phyloP scores from a whole-genome alignment of 1,284 basidiomycete genomes.

The Tilletia horrida region DNA sequence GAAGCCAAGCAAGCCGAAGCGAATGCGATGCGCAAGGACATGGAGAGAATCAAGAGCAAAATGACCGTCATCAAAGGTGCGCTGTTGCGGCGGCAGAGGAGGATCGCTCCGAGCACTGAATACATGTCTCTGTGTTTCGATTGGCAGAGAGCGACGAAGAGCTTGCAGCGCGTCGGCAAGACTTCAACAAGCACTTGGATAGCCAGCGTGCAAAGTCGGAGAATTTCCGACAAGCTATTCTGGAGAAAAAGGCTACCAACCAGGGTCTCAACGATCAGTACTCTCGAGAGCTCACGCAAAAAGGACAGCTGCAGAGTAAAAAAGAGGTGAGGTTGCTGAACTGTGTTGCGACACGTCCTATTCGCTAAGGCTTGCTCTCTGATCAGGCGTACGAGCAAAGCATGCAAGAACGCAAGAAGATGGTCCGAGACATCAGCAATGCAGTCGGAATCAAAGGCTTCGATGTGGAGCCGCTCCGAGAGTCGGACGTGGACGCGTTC shows the following conservation, averaged over 20 bases:
- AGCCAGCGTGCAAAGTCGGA: constrained; percentile 61
- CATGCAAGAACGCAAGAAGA: constrained; percentile 69
- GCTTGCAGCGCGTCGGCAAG: constrained; percentile 66
- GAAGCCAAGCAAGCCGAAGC: constrained; percentile 74
- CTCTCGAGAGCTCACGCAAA: constrained; percentile 35
- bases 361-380: neutral
- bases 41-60: constrained; percentile 62
- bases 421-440: constrained; percentile 69
- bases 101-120: neutral
- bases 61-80: constrained; percentile 70
- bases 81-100: neutral
- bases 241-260: constrained; percentile 63
- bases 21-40: constrained; percentile 75
- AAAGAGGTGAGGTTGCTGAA: constrained; percentile 42
- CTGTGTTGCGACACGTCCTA: neutral
- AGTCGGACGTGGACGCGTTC: constrained; percentile 70
- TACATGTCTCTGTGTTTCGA: neutral
- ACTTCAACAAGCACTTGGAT: constrained; percentile 69
- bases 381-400: constrained; percentile 63
- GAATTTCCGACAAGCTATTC: constrained; percentile 60
- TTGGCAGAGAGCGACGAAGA: constrained; percentile 72
- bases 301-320: constrained; percentile 51
- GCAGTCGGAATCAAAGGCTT: constrained; percentile 73
- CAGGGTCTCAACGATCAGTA: constrained; percentile 29
- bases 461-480: constrained; percentile 65